Conservation (phyloP, 2,329 filamentous ascomycete species). For the Colletotrichum cereale region DNA sequence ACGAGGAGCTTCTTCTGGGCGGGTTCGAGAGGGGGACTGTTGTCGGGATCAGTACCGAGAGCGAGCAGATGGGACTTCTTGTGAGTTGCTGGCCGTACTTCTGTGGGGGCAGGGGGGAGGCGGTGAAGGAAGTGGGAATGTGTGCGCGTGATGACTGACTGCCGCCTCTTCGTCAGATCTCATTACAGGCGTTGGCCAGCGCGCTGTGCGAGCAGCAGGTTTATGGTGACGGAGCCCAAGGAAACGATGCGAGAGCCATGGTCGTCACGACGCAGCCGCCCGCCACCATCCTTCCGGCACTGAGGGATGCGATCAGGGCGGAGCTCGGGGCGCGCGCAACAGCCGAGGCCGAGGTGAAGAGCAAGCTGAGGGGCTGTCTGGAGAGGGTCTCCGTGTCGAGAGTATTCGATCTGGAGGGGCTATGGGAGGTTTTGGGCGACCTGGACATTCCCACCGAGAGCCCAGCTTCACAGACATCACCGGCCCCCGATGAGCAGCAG, state of each 20-base stretch:
- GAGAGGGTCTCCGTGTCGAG: slow-evolving; percentile 66
- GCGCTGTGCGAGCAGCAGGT: slow-evolving; percentile 49
- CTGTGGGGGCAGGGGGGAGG: neutral
- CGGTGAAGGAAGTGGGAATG: neutral
- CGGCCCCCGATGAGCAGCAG: neutral
- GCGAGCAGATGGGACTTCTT: slow-evolving; percentile 60
- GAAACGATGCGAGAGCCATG: slow-evolving; percentile 48
- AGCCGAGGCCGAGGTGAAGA: slow-evolving; percentile 38
- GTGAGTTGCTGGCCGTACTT: slow-evolving; percentile 50
- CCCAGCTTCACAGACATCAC: slow-evolving; percentile 8
- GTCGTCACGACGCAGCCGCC: slow-evolving; percentile 64
- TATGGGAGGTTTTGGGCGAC: slow-evolving; percentile 69
- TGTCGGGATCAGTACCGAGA: slow-evolving; percentile 67
- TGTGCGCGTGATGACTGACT: neutral
- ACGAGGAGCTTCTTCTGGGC: slow-evolving; percentile 59
- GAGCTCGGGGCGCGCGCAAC: slow-evolving; percentile 48
- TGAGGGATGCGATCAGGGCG: slow-evolving; percentile 56
- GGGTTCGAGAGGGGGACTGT: slow-evolving; percentile 65
- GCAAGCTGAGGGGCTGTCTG: slow-evolving; percentile 54
- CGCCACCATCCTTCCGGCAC: slow-evolving; percentile 53
- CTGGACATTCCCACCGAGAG: slow-evolving; percentile 49
- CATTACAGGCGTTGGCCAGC: slow-evolving; percentile 61
- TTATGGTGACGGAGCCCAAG: neutral
- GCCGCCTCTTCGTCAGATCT: slow-evolving; percentile 51
- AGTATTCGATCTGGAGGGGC: slow-evolving; percentile 70